Conservation (phyloP, 331 rosid species). For the Pyracantha coccinea region DNA sequence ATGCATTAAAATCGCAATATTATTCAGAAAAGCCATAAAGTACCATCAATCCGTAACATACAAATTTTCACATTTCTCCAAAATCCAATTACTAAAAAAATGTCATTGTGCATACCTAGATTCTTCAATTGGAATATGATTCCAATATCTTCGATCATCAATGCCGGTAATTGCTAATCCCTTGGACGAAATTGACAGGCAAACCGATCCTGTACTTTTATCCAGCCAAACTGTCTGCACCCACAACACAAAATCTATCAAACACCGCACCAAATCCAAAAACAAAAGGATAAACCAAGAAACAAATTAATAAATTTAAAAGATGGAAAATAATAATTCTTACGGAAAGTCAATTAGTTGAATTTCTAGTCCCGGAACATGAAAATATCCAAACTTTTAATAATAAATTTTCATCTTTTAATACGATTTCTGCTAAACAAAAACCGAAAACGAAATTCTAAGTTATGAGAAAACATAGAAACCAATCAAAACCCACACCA, state of each 20-base stretch:
- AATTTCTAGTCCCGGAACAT: background rate
- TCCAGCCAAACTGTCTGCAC: slow-evolving; percentile 90
- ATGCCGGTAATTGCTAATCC: slow-evolving; percentile 85
- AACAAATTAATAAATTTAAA: background rate
- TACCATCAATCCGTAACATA: slow-evolving; percentile 17
- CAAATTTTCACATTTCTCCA: slow-evolving; percentile 5
- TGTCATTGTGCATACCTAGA: slow-evolving; percentile 51
- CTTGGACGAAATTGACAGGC: slow-evolving; percentile 62
- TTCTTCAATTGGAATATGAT: slow-evolving; percentile 64
- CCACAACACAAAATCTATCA: slow-evolving; percentile 7
- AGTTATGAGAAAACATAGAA: background rate
- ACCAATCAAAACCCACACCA: background rate
- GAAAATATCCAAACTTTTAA: background rate
- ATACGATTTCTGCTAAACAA: background rate
- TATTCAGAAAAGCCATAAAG: background rate
- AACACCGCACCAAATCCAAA: slow-evolving; percentile 1
- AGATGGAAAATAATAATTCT: background rate
- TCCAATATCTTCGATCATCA: slow-evolving; percentile 97
- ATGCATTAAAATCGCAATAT: background rate
- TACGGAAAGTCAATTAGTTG: background rate
- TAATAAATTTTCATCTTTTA: background rate
- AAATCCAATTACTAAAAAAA: background rate
- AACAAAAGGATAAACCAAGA: background rate
- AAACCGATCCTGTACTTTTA: slow-evolving; percentile 56
- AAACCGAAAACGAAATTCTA: background rate